Evolutionary conservation across 495 filamentous ascomycete genomes (phyloP).

Genomic region (Halenospora varia): DNA sequence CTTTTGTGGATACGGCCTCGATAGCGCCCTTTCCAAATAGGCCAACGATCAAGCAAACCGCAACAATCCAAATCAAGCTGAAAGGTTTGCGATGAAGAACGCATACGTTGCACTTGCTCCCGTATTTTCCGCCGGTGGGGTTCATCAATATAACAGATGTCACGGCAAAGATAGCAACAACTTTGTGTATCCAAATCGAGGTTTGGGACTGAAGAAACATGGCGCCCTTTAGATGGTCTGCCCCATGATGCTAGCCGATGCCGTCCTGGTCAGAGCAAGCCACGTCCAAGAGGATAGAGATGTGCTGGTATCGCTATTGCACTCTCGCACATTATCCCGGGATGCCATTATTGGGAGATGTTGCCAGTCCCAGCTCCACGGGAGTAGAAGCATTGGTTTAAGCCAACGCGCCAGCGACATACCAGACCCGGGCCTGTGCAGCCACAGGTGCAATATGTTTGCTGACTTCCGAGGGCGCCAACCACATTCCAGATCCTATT

Average conservation of each 20-base stretch:
- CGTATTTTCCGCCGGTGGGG: neutral
- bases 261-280: constrained; percentile 21
- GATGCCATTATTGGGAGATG: neutral
- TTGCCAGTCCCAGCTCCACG: neutral
- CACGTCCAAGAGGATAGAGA: constrained; percentile 30
- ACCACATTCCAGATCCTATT: constrained; percentile 35
- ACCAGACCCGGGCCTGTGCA: constrained; percentile 24
- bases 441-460: constrained; percentile 28
- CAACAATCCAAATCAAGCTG: constrained; percentile 1
- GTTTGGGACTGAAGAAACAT: neutral
- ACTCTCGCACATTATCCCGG: constrained; percentile 22
- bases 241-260: neutral
- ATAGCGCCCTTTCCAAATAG: neutral
- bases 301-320: constrained; percentile 25
- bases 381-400: neutral
- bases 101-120: neutral
- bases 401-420: constrained; percentile 8
- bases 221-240: neutral
- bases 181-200: neutral
- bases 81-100: neutral
- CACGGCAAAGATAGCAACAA: neutral
- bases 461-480: constrained; percentile 28
- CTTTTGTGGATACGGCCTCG: neutral
- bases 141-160: neutral
- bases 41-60: neutral